Evolutionary conservation across 805 yeast species (phyloP).

Genomic region (Wickerhamiella bombiphila): DNA sequence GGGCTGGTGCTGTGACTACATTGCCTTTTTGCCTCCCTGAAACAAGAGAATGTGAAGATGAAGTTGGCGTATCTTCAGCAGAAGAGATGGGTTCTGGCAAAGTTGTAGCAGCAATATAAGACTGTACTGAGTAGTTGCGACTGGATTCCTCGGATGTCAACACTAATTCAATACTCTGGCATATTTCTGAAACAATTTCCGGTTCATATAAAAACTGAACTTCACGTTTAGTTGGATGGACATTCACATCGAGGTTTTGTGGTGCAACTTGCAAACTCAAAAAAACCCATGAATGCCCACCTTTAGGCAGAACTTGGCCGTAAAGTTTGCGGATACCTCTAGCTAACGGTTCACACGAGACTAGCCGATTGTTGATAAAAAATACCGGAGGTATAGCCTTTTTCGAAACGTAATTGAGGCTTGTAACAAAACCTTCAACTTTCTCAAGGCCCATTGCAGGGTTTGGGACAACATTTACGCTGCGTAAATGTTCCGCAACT

Average conservation of each 20-base stretch:
- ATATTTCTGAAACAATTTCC: constrained; percentile 57
- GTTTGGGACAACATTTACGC: constrained; percentile 27
- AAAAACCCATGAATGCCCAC: constrained; percentile 60
- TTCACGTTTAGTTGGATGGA: constrained; percentile 91
- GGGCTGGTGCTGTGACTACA: background rate
- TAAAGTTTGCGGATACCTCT: constrained; percentile 53
- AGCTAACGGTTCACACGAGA: constrained; percentile 64
- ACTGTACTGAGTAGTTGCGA: constrained; percentile 52
- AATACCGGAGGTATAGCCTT: constrained; percentile 54
- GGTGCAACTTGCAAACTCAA: constrained; percentile 55
- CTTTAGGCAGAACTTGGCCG: constrained; percentile 59
- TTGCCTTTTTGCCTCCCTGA: background rate
- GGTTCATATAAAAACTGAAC: constrained; percentile 77
- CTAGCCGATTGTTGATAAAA: constrained; percentile 75
- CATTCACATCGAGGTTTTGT: constrained; percentile 70
- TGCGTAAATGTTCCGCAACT: constrained; percentile 50
- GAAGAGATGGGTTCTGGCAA: constrained; percentile 19
- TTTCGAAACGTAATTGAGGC: constrained; percentile 54
- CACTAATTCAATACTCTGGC: constrained; percentile 33
- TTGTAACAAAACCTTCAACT: constrained; percentile 51
- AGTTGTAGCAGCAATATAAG: constrained; percentile 25
- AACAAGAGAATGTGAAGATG: background rate
- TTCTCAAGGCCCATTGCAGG: constrained; percentile 34
- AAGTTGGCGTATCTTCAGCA: background rate
- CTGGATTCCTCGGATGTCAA: constrained; percentile 49